These are phyloP conservation scores for Ulvella scutata DNA, from an alignment of 139 green algal species.

Conservation along the genomic window DNA sequence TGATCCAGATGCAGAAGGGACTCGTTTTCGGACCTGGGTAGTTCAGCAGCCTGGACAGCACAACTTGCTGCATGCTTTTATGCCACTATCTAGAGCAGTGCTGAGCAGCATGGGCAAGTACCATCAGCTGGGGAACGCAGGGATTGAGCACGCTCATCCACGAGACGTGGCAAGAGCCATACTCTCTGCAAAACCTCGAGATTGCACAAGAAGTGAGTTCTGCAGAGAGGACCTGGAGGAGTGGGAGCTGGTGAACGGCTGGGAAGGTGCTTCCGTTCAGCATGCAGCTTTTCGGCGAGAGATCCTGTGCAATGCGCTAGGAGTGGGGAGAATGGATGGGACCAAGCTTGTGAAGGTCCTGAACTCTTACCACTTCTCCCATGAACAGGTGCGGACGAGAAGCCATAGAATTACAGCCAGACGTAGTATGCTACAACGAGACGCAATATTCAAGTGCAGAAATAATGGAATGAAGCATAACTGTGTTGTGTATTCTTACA, in stretches of 20 bases:
- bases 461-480: not conserved
- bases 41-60: not conserved
- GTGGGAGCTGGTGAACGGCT: not conserved
- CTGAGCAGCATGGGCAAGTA: not conserved
- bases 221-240: not conserved
- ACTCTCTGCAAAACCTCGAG: not conserved
- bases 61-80: not conserved
- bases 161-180: not conserved
- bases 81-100: not conserved
- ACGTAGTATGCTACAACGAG: not conserved
- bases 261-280: not conserved
- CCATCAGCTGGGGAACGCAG: not conserved
- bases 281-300: not conserved
- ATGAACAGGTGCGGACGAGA: not conserved
- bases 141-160: not conserved
- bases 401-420: not conserved
- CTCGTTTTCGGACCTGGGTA: not conserved
- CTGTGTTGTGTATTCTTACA: not conserved
- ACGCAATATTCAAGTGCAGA: not conserved
- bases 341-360: not conserved
- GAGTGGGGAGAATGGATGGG: not conserved
- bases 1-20: not conserved
- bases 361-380: not conserved
- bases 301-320: not conserved
- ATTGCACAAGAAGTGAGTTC: not conserved